phyloP scores from a whole-genome alignment of 805 yeast genomes.

The Saccharomycopsis lassenensis region DNA sequence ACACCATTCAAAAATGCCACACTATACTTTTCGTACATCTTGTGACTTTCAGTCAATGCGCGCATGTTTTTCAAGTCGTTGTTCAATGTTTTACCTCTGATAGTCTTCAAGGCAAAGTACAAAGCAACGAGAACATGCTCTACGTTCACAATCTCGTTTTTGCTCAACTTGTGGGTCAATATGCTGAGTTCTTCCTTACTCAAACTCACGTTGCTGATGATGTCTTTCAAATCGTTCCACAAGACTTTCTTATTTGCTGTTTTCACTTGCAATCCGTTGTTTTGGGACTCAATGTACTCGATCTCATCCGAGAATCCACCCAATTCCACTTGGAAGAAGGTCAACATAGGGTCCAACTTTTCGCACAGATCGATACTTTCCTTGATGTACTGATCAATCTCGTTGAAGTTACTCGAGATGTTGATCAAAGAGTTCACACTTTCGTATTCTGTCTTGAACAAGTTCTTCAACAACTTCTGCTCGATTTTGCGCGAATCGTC shows the following conservation, averaged over 20 bases:
- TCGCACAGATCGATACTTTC: slow-evolving; percentile 43
- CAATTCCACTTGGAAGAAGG: slow-evolving; percentile 49
- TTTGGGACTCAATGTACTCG: slow-evolving; percentile 57
- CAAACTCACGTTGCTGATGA: slow-evolving; percentile 60
- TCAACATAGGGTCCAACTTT: slow-evolving; percentile 41
- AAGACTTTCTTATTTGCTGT: slow-evolving; percentile 72
- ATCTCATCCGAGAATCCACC: slow-evolving; percentile 59
- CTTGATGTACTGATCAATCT: slow-evolving; percentile 32
- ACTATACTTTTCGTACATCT: slow-evolving; percentile 47
- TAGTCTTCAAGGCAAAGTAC: slow-evolving; percentile 54
- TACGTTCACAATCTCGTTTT: slow-evolving; percentile 32
- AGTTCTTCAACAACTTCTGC: slow-evolving; percentile 44
- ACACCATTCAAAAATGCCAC: slow-evolving; percentile 38
- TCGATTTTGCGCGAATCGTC: slow-evolving; percentile 55
- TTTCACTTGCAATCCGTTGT: slow-evolving; percentile 74
- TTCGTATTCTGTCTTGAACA: slow-evolving; percentile 50
- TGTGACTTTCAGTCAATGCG: slow-evolving; percentile 58
- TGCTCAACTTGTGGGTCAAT: slow-evolving; percentile 40
- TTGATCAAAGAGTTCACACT: slow-evolving; percentile 47
- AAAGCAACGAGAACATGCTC: slow-evolving; percentile 49
- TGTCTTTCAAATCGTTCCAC: slow-evolving; percentile 56
- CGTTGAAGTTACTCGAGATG: slow-evolving; percentile 34
- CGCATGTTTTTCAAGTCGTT: slow-evolving; percentile 51
- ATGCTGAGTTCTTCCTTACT: slow-evolving; percentile 41
- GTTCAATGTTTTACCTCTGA: slow-evolving; percentile 35